These are phyloP conservation scores for Phytophthora pini DNA, from an alignment of 352 stramenopile genomes.

Conservation along the genomic window DNA sequence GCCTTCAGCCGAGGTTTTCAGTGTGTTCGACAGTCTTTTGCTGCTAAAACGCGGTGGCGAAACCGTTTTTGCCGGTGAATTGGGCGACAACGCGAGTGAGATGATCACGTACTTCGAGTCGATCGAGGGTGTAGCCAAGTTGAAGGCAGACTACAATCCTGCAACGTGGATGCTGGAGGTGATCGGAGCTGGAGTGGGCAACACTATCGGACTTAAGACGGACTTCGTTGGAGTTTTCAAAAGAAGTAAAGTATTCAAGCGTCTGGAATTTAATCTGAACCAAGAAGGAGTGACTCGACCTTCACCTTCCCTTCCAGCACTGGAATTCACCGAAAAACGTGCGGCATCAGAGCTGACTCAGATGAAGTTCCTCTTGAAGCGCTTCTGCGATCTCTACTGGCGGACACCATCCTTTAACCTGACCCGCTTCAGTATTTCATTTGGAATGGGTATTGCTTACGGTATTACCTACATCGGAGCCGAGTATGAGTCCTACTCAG, in stretches of 20 bases:
- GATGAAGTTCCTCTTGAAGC: conserved; percentile 8
- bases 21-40: conserved; percentile 25
- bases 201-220: not conserved
- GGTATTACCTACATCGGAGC: conserved; percentile 52
- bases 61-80: no score
- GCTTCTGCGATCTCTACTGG: conserved; percentile 11
- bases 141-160: no score
- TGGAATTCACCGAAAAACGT: conserved; percentile 10
- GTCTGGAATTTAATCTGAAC: conserved; percentile 5
- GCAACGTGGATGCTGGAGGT: no score
- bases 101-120: no score
- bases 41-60: conserved; percentile 22
- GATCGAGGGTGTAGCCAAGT: no score
- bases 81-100: no score
- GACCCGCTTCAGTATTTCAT: conserved; percentile 43
- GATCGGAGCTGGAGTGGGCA: no score
- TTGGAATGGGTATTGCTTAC: conserved; percentile 66
- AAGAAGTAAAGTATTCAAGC: not conserved
- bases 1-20: conserved; percentile 16
- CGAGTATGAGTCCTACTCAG: conserved; percentile 36
- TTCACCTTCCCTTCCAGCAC: conserved; percentile 1
- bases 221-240: conserved; percentile 21
- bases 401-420: conserved; percentile 20
- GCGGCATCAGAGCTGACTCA: conserved; percentile 12
- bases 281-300: conserved; percentile 11